These are phyloP conservation scores for Pholiota adiposa DNA, from an alignment of 1,284 basidiomycete genomes.

Conservation along the genomic window DNA sequence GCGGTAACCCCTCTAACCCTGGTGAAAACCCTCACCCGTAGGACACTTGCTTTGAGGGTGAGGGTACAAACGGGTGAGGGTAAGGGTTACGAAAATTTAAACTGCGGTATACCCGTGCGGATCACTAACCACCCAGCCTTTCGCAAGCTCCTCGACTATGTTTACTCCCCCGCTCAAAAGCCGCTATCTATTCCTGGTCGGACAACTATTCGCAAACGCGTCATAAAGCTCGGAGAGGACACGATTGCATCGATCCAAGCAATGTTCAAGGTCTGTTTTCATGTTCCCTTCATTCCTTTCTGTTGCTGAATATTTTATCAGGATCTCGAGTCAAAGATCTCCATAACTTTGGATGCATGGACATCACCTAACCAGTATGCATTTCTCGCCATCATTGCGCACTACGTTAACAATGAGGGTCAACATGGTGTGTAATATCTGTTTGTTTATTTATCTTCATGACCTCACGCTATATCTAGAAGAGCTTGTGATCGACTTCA, in stretches of 20 bases:
- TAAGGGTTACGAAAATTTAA: too few species aligned
- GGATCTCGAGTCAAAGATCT: constrained; percentile 21
- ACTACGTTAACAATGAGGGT: constrained; percentile 16
- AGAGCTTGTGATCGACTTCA: constrained; percentile 37
- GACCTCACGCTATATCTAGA: constrained; percentile 19
- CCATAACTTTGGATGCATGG: constrained; percentile 28
- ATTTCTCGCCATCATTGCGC: constrained; percentile 29
- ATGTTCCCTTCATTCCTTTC: too few species aligned
- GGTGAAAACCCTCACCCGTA: too few species aligned
- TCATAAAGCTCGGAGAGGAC: constrained; percentile 14
- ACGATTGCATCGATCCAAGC: constrained; percentile 1
- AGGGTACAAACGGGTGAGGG: too few species aligned
- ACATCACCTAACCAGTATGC: constrained; percentile 20
- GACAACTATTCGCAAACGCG: constrained; percentile 5
- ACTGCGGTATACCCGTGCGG: too few species aligned
- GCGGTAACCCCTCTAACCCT: too few species aligned
- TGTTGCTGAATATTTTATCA: background rate
- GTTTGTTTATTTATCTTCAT: background rate
- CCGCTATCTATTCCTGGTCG: constrained; percentile 7
- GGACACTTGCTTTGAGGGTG: too few species aligned
- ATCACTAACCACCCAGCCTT: constrained; percentile 10
- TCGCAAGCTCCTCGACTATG: background rate
- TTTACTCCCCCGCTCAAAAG: background rate
- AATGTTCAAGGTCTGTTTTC: constrained; percentile 11
- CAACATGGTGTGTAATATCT: background rate